Conservation (phyloP, 23 red algal genomes). For the Gracilaria domingensis region DNA sequence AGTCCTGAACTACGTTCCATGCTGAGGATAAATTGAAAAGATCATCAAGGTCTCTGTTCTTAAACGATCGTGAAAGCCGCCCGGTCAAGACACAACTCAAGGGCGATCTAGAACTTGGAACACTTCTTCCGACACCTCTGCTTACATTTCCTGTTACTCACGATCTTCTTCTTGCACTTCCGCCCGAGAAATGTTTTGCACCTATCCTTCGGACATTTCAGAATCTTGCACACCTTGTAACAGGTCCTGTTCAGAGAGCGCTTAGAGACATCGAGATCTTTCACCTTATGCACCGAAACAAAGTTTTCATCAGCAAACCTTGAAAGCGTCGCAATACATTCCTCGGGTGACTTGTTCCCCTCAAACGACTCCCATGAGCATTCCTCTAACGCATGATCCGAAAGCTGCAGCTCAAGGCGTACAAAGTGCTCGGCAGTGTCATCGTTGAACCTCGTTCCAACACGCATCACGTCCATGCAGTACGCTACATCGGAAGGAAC, state of each 20-base stretch:
- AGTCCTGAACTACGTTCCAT: no score
- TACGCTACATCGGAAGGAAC: conserved; percentile 31
- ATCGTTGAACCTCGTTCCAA: conserved; percentile 10
- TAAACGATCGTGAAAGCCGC: no score
- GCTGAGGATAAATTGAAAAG: no score
- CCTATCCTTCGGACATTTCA: conserved; percentile 16
- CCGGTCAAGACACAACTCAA: no score
- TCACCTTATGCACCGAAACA: background rate
- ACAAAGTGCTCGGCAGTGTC: conserved; percentile 2
- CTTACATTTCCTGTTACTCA: conserved; percentile 10
- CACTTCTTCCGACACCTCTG: conserved; percentile 20
- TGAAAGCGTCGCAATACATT: conserved; percentile 31
- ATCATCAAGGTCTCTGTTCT: no score
- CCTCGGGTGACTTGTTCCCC: background rate
- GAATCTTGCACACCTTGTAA: conserved; percentile 10
- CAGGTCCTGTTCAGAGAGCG: background rate
- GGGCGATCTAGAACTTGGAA: no score
- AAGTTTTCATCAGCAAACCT: background rate
- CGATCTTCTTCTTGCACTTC: conserved; percentile 52
- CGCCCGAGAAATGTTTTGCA: conserved; percentile 41
- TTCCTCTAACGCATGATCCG: conserved; percentile 27
- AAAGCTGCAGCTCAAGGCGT: background rate
- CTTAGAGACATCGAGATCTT: conserved; percentile 23
- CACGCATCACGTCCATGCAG: conserved; percentile 46
- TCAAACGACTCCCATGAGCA: conserved; percentile 39